Percentiles rank a stretch among this genome's conserved stretches.
Conservation (phyloP, 441 rosid genomes). For the Mallotus japonicus region DNA sequence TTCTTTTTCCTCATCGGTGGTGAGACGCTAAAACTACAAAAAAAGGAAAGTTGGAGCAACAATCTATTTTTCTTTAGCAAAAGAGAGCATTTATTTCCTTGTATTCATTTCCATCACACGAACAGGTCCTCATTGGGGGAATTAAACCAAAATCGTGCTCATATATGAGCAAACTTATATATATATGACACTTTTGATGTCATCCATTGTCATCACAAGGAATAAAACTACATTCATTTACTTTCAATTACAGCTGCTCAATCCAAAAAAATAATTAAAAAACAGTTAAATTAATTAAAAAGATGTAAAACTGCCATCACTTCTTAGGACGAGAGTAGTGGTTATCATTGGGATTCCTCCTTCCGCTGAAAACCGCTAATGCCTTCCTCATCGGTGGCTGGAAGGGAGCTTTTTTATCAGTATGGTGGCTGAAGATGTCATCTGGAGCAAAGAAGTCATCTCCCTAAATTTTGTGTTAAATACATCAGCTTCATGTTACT, state of each 20-base stretch:
- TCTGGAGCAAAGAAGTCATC: conserved; percentile 54
- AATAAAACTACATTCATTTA: background rate
- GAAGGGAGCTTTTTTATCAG: conserved; percentile 56
- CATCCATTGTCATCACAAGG: background rate
- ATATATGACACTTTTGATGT: background rate
- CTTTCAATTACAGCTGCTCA: background rate
- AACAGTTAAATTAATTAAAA: background rate
- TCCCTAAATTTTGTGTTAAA: conserved; percentile 40
- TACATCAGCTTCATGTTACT: background rate
- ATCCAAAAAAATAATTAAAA: background rate
- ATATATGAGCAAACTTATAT: background rate
- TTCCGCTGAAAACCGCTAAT: conserved; percentile 75
- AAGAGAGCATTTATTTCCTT: background rate
- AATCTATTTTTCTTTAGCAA: too few species aligned
- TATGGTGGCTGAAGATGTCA: conserved; percentile 58
- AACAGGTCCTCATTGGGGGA: background rate
- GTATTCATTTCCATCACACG: background rate
- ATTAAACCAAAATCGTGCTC: conserved; percentile 5
- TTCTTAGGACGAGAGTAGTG: conserved; percentile 73
- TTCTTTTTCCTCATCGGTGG: too few species aligned
- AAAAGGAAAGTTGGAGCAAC: too few species aligned
- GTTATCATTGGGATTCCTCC: conserved; percentile 94
- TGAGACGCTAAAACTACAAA: too few species aligned
- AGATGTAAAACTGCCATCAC: conserved; percentile 23
- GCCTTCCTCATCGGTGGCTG: conserved; percentile 89